Evolutionary conservation across 176 grass and related monocot species (phyloP).

Genomic region (Aegilops sharonensis): DNA sequence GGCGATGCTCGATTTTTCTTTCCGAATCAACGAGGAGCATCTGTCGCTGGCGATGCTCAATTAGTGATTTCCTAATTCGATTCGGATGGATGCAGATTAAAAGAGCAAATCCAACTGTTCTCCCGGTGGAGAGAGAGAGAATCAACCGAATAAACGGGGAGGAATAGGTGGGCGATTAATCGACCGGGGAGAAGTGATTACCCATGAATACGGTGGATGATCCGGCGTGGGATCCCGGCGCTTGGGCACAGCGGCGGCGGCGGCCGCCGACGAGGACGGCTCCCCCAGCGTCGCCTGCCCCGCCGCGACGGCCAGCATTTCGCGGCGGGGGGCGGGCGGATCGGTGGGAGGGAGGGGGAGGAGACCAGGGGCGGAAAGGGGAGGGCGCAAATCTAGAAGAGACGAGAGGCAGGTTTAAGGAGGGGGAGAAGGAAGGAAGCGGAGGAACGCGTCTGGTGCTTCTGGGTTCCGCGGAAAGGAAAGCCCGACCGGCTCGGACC

Average conservation of each 20-base stretch:
- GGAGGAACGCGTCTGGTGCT: neutral
- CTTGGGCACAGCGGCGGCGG: neutral
- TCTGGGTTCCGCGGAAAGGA: neutral
- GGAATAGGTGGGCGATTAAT: neutral
- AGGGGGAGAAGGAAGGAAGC: neutral
- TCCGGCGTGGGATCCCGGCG: constrained; percentile 27
- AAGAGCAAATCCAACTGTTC: neutral
- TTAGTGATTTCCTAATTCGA: neutral
- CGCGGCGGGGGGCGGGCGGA: neutral
- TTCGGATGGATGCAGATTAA: neutral
- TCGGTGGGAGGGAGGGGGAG: neutral
- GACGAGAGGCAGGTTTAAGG: constrained; percentile 18
- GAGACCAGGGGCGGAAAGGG: neutral
- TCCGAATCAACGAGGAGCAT: neutral
- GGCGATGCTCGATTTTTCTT: neutral
- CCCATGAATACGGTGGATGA: constrained; percentile 55
- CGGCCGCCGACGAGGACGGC: no score
- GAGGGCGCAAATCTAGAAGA: neutral
- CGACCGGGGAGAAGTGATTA: constrained; percentile 14
- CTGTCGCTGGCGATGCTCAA: neutral
- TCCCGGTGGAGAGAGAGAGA: neutral
- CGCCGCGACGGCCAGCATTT: constrained; percentile 11
- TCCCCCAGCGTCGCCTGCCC: neutral
- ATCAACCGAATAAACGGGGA: neutral
- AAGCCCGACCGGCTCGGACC: neutral